phyloP scores from a whole-genome alignment of 192 early-diverging fungal species.

The Podila epicladia region DNA sequence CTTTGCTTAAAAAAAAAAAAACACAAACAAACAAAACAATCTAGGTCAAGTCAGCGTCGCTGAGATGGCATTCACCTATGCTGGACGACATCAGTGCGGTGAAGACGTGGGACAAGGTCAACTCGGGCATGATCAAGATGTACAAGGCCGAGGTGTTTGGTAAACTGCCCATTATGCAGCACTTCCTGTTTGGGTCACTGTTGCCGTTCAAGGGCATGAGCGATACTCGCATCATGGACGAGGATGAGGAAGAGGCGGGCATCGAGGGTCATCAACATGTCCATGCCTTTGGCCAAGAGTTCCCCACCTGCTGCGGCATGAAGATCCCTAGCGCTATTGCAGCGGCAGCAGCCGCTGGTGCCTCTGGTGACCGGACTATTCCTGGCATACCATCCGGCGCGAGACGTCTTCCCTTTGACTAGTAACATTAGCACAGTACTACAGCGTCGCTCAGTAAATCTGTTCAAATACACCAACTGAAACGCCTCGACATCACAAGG shows the following conservation, averaged over 20 bases:
- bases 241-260: slow-evolving; percentile 61
- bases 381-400: slow-evolving; percentile 27
- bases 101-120: slow-evolving; percentile 89
- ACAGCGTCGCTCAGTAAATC: neutral
- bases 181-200: slow-evolving; percentile 93
- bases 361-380: slow-evolving; percentile 20
- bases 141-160: slow-evolving; percentile 91
- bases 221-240: slow-evolving; percentile 40
- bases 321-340: slow-evolving; percentile 85
- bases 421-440: neutral
- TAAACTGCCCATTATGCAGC: slow-evolving; percentile 99
- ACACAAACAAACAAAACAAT: neutral
- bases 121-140: slow-evolving; percentile 95
- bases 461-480: slow-evolving; percentile 3
- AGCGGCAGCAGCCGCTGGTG: slow-evolving; percentile 62
- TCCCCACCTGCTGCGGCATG: slow-evolving; percentile 84
- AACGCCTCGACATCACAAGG: neutral
- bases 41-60: slow-evolving; percentile 72
- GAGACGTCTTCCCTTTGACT: slow-evolving; percentile 55
- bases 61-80: slow-evolving; percentile 94
- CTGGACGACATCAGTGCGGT: slow-evolving; percentile 91
- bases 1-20: neutral
- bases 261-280: slow-evolving; percentile 65
- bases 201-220: slow-evolving; percentile 74
- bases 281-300: slow-evolving; percentile 83